Conservation (phyloP, 805 yeast genomes). For the Phaffomyces antillensis region DNA sequence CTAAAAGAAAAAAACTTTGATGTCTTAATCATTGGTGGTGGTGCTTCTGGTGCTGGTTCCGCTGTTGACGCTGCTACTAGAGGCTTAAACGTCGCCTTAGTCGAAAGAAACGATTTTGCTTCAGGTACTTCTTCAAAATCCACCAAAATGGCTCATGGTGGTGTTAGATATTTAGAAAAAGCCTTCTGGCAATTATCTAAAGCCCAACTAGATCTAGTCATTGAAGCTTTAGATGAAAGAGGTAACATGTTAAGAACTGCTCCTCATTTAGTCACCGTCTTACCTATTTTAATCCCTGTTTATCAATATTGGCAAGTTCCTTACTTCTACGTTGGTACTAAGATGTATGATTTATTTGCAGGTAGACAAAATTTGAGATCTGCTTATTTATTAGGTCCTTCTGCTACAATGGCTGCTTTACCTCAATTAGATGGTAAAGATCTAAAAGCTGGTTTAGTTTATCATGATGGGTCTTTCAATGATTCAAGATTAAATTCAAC, state of each 20-base stretch:
- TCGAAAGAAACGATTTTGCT: conserved; percentile 87
- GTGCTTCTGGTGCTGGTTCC: conserved; percentile 92
- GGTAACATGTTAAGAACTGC: conserved; percentile 83
- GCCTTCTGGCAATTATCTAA: conserved; percentile 89
- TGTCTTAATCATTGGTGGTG: conserved; percentile 88
- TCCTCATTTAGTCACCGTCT: conserved; percentile 78
- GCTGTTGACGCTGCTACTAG: conserved; percentile 89
- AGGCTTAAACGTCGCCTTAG: conserved; percentile 80
- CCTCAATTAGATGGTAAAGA: conserved; percentile 78
- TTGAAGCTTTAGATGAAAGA: conserved; percentile 84
- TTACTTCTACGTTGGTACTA: conserved; percentile 85
- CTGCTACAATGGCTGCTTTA: conserved; percentile 62
- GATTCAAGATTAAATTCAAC: conserved; percentile 87
- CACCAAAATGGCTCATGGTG: conserved; percentile 96
- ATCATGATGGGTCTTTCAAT: conserved; percentile 93
- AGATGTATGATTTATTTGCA: conserved; percentile 87
- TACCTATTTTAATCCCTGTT: conserved; percentile 95
- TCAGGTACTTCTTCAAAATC: conserved; percentile 90
- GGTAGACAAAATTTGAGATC: conserved; percentile 79
- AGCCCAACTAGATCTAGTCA: conserved; percentile 81
- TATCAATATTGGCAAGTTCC: conserved; percentile 95
- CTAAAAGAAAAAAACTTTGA: conserved; percentile 56
- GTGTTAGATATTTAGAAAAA: conserved; percentile 91
- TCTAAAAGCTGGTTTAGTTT: conserved; percentile 85
- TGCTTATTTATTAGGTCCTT: conserved; percentile 64